A percentile compares a stretch with the other conserved stretches of the same genome.
These are phyloP conservation scores for Albophoma yamanashiensis DNA, from an alignment of 2,329 filamentous ascomycete genomes.

Conservation along the genomic window DNA sequence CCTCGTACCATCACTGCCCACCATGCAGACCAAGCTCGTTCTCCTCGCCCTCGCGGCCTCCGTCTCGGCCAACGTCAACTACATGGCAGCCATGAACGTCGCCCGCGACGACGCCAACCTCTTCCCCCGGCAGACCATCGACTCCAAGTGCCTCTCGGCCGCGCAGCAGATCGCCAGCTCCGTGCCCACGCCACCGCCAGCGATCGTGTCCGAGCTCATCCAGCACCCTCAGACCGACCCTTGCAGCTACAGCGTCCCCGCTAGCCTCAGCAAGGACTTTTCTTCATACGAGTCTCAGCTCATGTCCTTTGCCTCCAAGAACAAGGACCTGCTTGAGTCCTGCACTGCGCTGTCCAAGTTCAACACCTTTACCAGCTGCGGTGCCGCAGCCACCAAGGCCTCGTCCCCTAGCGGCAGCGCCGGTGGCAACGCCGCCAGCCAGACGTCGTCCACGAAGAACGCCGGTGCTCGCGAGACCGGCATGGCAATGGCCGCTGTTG, in stretches of 20 bases:
- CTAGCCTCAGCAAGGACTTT: constrained; percentile 18
- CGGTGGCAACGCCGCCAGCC: constrained; percentile 4
- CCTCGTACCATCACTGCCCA: constrained; percentile 1
- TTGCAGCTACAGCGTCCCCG: constrained; percentile 20
- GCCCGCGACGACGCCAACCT: constrained; percentile 10
- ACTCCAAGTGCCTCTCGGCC: constrained; percentile 12
- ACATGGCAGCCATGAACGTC: constrained; percentile 15
- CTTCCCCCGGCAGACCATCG: constrained; percentile 13
- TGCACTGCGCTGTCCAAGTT: constrained; percentile 11
- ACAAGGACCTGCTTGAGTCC: constrained; percentile 15
- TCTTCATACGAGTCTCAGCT: constrained; percentile 19
- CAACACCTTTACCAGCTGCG: background rate
- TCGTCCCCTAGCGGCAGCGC: constrained; percentile 4
- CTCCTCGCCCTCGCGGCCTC: constrained; percentile 14
- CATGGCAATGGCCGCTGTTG: constrained; percentile 18
- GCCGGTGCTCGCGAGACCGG: constrained; percentile 15
- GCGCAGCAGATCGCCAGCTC: constrained; percentile 12
- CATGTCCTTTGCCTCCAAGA: constrained; percentile 17
- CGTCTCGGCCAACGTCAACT: constrained; percentile 14
- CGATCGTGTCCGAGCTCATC: constrained; percentile 14
- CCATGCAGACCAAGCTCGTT: constrained; percentile 17
- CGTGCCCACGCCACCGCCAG: constrained; percentile 19
- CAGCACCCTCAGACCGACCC: constrained; percentile 16
- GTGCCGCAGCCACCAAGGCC: constrained; percentile 1
- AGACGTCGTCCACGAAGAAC: background rate